Percentiles rank a stretch among this genome's conserved stretches.
Conservation (phyloP, 441 rosid species). For the Sinapis alba region DNA sequence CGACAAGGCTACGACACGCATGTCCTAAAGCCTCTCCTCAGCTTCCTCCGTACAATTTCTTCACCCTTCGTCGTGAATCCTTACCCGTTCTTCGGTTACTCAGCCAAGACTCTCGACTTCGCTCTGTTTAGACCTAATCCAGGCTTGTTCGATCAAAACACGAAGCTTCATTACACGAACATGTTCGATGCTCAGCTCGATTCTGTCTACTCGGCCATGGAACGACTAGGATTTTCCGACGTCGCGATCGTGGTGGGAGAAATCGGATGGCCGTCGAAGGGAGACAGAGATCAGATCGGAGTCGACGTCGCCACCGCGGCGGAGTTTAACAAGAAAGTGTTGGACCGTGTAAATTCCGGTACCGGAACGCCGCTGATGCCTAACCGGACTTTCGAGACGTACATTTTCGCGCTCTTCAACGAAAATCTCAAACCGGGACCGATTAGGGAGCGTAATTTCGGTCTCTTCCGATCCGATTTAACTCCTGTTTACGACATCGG, state of each 20-base stretch:
- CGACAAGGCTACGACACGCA: slow-evolving; percentile 55
- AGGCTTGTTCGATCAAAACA: slow-evolving; percentile 56
- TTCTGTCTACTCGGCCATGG: slow-evolving; percentile 76
- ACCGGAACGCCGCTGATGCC: slow-evolving; percentile 86
- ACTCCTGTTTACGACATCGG: slow-evolving; percentile 76
- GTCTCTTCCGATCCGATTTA: slow-evolving; percentile 67
- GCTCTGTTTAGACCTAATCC: slow-evolving; percentile 71
- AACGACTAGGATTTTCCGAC: slow-evolving; percentile 60
- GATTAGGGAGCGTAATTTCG: slow-evolving; percentile 66
- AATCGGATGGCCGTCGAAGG: slow-evolving; percentile 87
- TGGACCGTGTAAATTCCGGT: slow-evolving; percentile 62
- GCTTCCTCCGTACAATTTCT: slow-evolving; percentile 58
- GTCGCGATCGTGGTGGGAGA: slow-evolving; percentile 79
- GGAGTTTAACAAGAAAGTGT: slow-evolving; percentile 60
- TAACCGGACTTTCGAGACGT: slow-evolving; percentile 76
- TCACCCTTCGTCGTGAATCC: slow-evolving; percentile 88
- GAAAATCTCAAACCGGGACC: slow-evolving; percentile 85
- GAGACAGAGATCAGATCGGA: slow-evolving; percentile 60
- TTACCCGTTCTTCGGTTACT: slow-evolving; percentile 81
- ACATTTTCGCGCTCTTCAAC: slow-evolving; percentile 79
- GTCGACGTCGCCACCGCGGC: slow-evolving; percentile 59
- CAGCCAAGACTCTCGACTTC: slow-evolving; percentile 62
- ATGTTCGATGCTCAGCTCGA: slow-evolving; percentile 89
- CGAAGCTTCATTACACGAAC: slow-evolving; percentile 62
- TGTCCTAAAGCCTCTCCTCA: slow-evolving; percentile 70